Evolutionary conservation across 1,139 yeast genomes (phyloP).

Genomic region (Debaryomyces subglobosus): DNA sequence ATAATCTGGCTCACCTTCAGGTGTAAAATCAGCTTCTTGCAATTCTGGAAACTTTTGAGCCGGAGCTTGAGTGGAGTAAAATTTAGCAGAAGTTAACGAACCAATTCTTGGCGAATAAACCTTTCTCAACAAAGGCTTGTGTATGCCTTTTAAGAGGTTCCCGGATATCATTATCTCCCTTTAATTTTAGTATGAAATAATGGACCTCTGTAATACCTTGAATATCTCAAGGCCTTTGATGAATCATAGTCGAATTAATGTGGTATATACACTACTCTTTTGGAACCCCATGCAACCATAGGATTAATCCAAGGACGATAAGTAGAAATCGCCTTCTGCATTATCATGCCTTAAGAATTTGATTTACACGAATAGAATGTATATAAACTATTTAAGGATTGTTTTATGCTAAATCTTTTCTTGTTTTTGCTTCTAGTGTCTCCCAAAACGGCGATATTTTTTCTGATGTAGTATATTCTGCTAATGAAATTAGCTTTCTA

Average conservation of each 20-base stretch:
- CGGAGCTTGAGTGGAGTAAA: conserved; percentile 4
- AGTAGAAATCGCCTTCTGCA: neutral
- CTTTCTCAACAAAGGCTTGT: neutral
- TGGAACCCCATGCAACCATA: neutral
- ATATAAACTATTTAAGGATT: neutral
- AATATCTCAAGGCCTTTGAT: neutral
- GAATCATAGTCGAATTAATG: neutral
- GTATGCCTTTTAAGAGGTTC: neutral
- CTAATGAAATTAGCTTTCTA: neutral
- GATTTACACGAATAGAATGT: neutral
- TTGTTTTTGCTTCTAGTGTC: neutral
- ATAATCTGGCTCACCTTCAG: conserved; percentile 85
- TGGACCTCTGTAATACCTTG: neutral
- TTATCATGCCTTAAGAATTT: neutral
- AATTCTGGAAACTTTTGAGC: conserved; percentile 49
- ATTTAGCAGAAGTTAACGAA: neutral
- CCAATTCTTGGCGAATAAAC: neutral
- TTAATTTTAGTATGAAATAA: neutral
- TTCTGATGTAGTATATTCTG: neutral
- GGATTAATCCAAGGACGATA: neutral
- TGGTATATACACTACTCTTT: neutral
- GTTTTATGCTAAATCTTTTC: neutral
- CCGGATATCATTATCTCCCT: neutral
- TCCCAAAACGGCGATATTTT: conserved; percentile 3
- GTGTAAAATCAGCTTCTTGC: conserved; percentile 50